Evolutionary conservation across 139 green algal genomes (phyloP), one percentile per base, ranked within the genome.

Genomic region (Auxenochlorella pyrenoidosa): DNA sequence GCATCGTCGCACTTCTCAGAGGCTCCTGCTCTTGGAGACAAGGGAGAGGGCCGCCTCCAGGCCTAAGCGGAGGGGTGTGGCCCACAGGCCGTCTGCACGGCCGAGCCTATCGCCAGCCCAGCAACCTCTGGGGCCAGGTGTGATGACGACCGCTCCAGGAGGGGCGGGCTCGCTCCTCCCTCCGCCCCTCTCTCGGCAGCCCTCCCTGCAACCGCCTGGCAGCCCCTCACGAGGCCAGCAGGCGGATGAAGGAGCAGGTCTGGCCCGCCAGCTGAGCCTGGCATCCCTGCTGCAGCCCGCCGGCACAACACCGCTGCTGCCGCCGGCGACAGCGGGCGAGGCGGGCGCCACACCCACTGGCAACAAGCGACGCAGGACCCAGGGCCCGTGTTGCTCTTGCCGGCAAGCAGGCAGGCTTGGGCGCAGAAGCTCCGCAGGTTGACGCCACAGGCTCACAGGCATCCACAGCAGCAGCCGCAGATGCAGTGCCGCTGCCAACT

Each of bases 181-280:
- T 44, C 71, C 71, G 38, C 71, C 71, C 36, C 54, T 83, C 22
- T n/a, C 32, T 32, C 44, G 51, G n/a, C 44, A 63, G 44, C 28
- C 19, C 2, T 47, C 28, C 34, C 36, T 72, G 30, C 34, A 18
- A 2, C n/a, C 26, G 75, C 78, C 78, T n/a, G 30, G 30, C 47
- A 70, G 47, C 77, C 51, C 77, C 16, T 47, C 32, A 51, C 15
- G 36, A 19, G 12, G 15, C 2, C 6, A 32, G 5, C 44, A n/a
- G 15, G 28, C 41, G 44, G 47, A 66, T n/a, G 77, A 15, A 83
- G 51, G 51, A 4, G 28, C 41, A 22, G 75, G 78, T 3, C 19
- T 83, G 51, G 54, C 54, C 22, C 78, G 78, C 5, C 78, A 83
- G 54, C 78, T 83, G 34, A 72, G 51, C 36, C 54, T 70, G 18